phyloP scores from a whole-genome alignment of 768 basidiomycete genomes.

The Thelephora ganbajun region DNA sequence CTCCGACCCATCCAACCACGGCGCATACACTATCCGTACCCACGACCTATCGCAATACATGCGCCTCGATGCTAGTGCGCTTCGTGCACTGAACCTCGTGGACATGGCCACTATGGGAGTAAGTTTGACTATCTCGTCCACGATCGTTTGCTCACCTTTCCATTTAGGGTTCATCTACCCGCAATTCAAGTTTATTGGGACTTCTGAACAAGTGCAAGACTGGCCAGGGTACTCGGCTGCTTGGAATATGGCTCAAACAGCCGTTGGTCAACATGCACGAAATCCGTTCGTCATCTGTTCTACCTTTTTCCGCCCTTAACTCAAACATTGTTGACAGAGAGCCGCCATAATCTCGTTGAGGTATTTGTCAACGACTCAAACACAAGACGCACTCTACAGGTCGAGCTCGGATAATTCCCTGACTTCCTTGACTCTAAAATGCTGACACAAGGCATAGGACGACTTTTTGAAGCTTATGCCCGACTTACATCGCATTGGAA shows the following conservation, averaged over 20 bases:
- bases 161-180: constrained; percentile 41
- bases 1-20: constrained; percentile 64
- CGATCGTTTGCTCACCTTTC: not conserved
- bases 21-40: constrained; percentile 64
- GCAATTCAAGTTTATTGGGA: constrained; percentile 80
- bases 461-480: constrained; percentile 86
- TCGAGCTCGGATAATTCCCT: constrained; percentile 16
- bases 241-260: constrained; percentile 92
- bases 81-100: constrained; percentile 77
- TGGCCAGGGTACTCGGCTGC: constrained; percentile 76
- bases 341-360: constrained; percentile 80
- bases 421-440: not conserved
- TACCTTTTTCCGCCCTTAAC: not conserved
- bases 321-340: constrained; percentile 30
- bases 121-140: constrained; percentile 7
- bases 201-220: constrained; percentile 94
- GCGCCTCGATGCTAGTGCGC: constrained; percentile 89
- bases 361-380: constrained; percentile 70
- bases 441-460: constrained; percentile 26
- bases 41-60: constrained; percentile 93
- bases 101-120: constrained; percentile 49
- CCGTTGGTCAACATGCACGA: constrained; percentile 89
- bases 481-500: constrained; percentile 83
- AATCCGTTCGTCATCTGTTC: constrained; percentile 39
- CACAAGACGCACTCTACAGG: constrained; percentile 60